A percentile compares a stretch with the other conserved stretches of the same genome.
phyloP scores from a whole-genome alignment of 2,329 filamentous ascomycete species.

The Zymoseptoria pseudotritici region DNA sequence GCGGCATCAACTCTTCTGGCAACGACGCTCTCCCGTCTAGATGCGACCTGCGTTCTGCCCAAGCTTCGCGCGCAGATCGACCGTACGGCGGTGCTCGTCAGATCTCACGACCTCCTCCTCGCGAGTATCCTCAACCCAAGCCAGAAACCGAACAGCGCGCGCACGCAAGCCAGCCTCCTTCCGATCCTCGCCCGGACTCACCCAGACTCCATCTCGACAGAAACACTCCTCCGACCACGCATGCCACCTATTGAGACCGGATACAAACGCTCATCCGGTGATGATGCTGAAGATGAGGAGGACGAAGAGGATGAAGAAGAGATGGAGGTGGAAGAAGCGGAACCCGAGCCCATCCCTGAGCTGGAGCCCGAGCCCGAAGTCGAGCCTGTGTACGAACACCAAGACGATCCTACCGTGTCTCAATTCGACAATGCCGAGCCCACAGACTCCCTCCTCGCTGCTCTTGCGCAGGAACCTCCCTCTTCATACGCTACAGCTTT shows the following conservation, averaged over 20 bases:
- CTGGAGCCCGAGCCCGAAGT: conserved; percentile 1
- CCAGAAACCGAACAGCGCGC: conserved; percentile 43
- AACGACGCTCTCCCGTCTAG: conserved; percentile 49
- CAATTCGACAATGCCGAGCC: conserved; percentile 4
- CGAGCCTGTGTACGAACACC: conserved; percentile 7
- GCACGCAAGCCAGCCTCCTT: conserved; percentile 61
- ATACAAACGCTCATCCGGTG: conserved; percentile 9
- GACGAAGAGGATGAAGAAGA: conserved; percentile 11
- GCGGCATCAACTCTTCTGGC: conserved; percentile 59
- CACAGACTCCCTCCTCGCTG: conserved; percentile 1
- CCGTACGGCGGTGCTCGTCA: conserved; percentile 66
- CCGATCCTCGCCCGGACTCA: conserved; percentile 68
- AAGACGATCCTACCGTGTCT: conserved; percentile 4
- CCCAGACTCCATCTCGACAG: conserved; percentile 56
- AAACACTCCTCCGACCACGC: conserved; percentile 56
- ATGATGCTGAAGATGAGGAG: conserved; percentile 13
- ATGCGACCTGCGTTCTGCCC: conserved; percentile 60
- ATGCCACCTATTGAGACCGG: conserved; percentile 36
- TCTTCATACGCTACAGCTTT: conserved; percentile 12
- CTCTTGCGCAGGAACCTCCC: conserved; percentile 16
- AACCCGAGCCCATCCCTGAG: conserved; percentile 3
- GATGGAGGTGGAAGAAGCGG: conserved; percentile 4
- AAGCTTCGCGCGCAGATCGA: conserved; percentile 69
- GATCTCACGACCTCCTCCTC: conserved; percentile 64
- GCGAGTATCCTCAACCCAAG: conserved; percentile 70